Percentiles rank a stretch among this genome's conserved stretches.
Conservation (phyloP, 352 stramenopile species). For the Globisporangium emineosum region DNA sequence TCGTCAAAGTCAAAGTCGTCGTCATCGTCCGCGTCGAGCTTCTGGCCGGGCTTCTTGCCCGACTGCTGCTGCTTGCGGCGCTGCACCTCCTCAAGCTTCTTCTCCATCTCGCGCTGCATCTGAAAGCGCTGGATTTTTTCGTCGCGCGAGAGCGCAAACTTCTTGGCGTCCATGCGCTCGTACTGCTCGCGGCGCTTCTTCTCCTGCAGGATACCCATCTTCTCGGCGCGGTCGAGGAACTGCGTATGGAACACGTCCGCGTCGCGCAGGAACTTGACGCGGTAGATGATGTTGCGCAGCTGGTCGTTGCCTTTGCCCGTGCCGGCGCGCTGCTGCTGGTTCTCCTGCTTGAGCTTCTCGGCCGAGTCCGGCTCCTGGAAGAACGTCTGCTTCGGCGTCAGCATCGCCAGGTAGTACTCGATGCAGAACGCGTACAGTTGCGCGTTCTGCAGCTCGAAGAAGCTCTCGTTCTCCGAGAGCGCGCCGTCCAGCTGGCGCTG, state of each 20-base stretch:
- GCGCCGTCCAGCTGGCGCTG: conserved; percentile 65
- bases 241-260: conserved; percentile 75
- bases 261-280: conserved; percentile 65
- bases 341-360: conserved; percentile 18
- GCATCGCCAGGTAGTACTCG: conserved; percentile 79
- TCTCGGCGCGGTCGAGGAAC: conserved; percentile 71
- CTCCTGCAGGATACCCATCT: conserved; percentile 52
- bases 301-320: conserved; percentile 32
- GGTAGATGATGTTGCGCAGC: conserved; percentile 57
- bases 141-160: conserved; percentile 64
- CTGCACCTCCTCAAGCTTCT: conserved; percentile 58
- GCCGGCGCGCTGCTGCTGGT: conserved; percentile 18
- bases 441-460: conserved; percentile 77
- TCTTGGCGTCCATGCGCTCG: conserved; percentile 63
- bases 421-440: conserved; percentile 82
- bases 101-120: conserved; percentile 71
- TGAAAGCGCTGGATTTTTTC: conserved; percentile 84
- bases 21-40: conserved; percentile 21
- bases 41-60: conserved; percentile 17
- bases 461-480: conserved; percentile 68
- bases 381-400: conserved; percentile 72
- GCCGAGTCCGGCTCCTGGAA: conserved; percentile 36
- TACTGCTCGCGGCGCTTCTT: conserved; percentile 76
- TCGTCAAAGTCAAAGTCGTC: conserved; percentile 46
- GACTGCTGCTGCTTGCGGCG: conserved; percentile 35